Evolutionary conservation across 129 eudicot genomes (phyloP).

Genomic region (Saposhnikovia divaricata): DNA sequence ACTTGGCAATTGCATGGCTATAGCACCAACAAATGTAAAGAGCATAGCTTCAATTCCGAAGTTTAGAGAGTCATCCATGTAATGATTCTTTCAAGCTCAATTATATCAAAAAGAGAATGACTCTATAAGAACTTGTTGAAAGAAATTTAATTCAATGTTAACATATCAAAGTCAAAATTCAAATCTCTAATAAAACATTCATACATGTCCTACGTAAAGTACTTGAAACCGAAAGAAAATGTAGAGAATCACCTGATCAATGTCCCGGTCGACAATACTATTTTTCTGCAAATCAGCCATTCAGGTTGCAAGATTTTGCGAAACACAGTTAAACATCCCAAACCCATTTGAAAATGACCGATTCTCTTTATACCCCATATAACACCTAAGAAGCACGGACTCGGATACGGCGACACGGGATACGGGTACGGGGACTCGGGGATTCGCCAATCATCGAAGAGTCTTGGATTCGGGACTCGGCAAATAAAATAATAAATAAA

Average conservation of each 20-base stretch:
- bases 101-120: too few species aligned
- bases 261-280: conserved; percentile 46
- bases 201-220: neutral
- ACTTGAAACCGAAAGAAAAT: neutral
- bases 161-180: neutral
- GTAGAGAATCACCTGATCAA: conserved; percentile 40
- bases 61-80: neutral
- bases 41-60: neutral
- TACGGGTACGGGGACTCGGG: too few species aligned
- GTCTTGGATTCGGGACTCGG: too few species aligned
- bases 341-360: conserved; percentile 7
- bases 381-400: too few species aligned
- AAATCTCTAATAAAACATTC: neutral
- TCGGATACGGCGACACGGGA: too few species aligned
- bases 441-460: too few species aligned
- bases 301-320: conserved; percentile 40
- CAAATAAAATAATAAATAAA: too few species aligned
- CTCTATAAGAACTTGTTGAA: neutral
- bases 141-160: neutral
- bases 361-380: conserved; percentile 6
- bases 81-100: neutral
- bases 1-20: neutral
- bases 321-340: conserved; percentile 3
- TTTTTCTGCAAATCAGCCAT: conserved; percentile 60
- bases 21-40: neutral